Percentiles rank a stretch among this genome's conserved stretches.
These are phyloP conservation scores for Didymella arachidicola DNA, from an alignment of 2,329 filamentous ascomycete genomes.

Conservation along the genomic window DNA sequence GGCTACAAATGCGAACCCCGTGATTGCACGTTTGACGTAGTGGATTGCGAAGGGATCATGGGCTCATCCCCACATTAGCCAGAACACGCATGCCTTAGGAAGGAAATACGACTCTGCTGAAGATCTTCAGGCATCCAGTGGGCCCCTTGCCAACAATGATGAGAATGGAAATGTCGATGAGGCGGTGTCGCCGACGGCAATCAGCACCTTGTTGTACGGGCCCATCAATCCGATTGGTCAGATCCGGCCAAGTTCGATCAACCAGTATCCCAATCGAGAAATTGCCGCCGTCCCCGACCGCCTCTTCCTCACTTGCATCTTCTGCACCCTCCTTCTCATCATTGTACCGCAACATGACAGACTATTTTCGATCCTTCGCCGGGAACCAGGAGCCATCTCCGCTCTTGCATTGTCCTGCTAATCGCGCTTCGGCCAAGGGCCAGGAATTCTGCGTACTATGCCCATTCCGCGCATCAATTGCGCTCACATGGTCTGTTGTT, in stretches of 20 bases:
- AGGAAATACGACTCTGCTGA: conserved; percentile 9
- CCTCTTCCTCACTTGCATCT: conserved; percentile 12
- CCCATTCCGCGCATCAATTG: conserved; percentile 5
- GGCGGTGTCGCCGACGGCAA: not conserved
- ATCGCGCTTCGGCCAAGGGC: conserved; percentile 2
- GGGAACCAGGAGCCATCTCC: conserved; percentile 9
- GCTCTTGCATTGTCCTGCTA: conserved; percentile 2
- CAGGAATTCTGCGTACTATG: conserved; percentile 1
- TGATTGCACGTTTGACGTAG: conserved; percentile 9
- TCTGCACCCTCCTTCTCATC: conserved; percentile 14
- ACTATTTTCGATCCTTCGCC: conserved; percentile 9
- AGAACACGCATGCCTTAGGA: conserved; percentile 6
- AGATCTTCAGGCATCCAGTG: conserved; percentile 16
- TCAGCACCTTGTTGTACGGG: conserved; percentile 1
- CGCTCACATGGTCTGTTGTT: conserved; percentile 3
- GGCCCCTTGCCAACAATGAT: conserved; percentile 8
- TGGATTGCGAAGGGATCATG: conserved; percentile 1
- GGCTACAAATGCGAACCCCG: conserved; percentile 13
- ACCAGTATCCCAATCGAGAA: conserved; percentile 10
- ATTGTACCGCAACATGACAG: conserved; percentile 7
- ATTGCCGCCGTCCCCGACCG: conserved; percentile 13
- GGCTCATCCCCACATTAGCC: not conserved
- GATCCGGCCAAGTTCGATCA: not conserved
- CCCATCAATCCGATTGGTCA: conserved; percentile 3
- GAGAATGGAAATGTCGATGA: not conserved